Evolutionary conservation across 192 early-diverging fungal genomes (phyloP).

Genomic region (Backusella circina): DNA sequence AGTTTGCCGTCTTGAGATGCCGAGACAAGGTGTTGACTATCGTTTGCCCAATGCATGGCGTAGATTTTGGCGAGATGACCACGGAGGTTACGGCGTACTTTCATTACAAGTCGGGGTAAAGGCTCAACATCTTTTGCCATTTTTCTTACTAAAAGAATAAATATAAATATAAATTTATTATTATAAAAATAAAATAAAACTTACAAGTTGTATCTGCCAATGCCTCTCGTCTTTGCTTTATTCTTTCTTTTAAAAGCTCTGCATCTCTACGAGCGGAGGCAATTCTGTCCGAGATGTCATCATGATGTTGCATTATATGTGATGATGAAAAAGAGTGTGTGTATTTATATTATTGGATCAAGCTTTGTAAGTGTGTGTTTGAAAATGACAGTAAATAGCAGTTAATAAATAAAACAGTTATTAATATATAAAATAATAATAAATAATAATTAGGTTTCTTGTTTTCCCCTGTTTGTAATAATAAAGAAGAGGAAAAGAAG

Average conservation of each 20-base stretch:
- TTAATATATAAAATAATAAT: background rate
- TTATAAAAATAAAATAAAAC: constrained; percentile 13
- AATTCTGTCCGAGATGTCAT: constrained; percentile 87
- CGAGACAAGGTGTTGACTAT: constrained; percentile 93
- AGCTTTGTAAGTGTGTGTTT: background rate
- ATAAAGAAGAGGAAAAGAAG: background rate
- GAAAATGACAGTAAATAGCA: background rate
- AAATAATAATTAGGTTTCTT: background rate
- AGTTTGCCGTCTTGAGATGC: constrained; percentile 99
- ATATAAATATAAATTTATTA: background rate
- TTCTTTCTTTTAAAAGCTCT: constrained; percentile 91
- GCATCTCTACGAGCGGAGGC: constrained; percentile 88
- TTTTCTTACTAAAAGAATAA: constrained; percentile 14
- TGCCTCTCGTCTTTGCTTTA: constrained; percentile 89
- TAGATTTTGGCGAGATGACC: constrained; percentile 99
- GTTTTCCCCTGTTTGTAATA: background rate
- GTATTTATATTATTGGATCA: background rate
- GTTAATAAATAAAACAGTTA: background rate
- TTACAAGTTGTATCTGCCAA: constrained; percentile 93
- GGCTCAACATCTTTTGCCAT: constrained; percentile 71
- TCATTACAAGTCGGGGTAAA: constrained; percentile 85
- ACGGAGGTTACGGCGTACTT: constrained; percentile 94
- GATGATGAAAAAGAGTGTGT: background rate
- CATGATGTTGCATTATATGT: constrained; percentile 17
- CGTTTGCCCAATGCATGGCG: constrained; percentile 54